phyloP scores from a whole-genome alignment of 2,329 filamentous ascomycete genomes.

The Sphaerulina musiva region DNA sequence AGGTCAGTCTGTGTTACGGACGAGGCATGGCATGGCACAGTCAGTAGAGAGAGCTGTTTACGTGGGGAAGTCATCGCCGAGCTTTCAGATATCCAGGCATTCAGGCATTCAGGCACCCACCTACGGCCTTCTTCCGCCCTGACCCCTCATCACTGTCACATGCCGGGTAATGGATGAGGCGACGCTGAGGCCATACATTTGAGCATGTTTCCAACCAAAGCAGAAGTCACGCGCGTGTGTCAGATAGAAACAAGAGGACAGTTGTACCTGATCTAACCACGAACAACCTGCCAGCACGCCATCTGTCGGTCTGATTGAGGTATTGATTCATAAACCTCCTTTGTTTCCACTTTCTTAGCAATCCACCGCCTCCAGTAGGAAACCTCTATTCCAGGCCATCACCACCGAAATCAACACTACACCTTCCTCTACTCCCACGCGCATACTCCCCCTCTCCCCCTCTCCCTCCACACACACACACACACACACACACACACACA shows the following conservation, averaged over 20 bases:
- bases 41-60: not conserved
- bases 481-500: constrained; percentile 24
- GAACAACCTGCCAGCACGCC: not conserved
- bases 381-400: too few species aligned
- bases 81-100: not conserved
- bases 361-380: not conserved
- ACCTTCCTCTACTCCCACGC: not conserved
- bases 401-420: not conserved
- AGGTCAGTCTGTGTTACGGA: not conserved
- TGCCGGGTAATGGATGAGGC: not conserved
- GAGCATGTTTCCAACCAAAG: constrained; percentile 11
- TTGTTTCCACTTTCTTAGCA: constrained; percentile 7
- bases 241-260: constrained; percentile 3
- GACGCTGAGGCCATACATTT: not conserved
- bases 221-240: constrained; percentile 1
- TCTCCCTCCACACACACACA: constrained; percentile 27
- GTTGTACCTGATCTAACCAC: not conserved
- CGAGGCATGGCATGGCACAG: not conserved
- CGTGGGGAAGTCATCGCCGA: constrained; percentile 2
- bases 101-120: not conserved
- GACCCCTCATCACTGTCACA: not conserved
- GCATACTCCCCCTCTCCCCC: not conserved
- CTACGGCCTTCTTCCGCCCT: not conserved
- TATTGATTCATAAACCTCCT: not conserved
- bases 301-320: constrained; percentile 1